These are phyloP conservation scores for Cyclotella baltica DNA, from an alignment of 108 stramenopile genomes.

Conservation along the genomic window DNA sequence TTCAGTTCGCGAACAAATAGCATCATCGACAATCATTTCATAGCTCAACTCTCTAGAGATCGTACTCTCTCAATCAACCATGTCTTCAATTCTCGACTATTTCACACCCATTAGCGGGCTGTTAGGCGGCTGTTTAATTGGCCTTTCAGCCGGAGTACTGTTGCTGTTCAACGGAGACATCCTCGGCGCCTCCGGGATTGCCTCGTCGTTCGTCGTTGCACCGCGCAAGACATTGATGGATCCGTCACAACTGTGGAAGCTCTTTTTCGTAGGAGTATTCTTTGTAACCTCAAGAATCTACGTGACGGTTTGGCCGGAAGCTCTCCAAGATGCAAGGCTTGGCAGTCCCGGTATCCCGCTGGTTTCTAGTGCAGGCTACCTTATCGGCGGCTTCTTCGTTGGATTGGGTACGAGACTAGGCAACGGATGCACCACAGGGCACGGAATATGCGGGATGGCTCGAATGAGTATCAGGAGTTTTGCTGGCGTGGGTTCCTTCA, in stretches of 20 bases:
- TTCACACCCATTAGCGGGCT: conserved; percentile 46
- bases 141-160: conserved; percentile 60
- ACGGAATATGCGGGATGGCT: conserved; percentile 86
- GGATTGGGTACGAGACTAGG: conserved; percentile 60
- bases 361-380: conserved; percentile 49
- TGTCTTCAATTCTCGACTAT: conserved; percentile 31
- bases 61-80: background rate
- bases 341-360: conserved; percentile 22
- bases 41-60: too few relatives aligned
- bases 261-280: conserved; percentile 64
- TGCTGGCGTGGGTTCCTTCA: conserved; percentile 79
- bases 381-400: conserved; percentile 71
- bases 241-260: conserved; percentile 61
- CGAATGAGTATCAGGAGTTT: conserved; percentile 75
- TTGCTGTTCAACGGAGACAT: conserved; percentile 74
- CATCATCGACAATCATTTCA: too few relatives aligned
- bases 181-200: conserved; percentile 73
- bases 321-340: conserved; percentile 32
- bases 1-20: too few relatives aligned
- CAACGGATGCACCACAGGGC: conserved; percentile 82
- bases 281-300: conserved; percentile 39
- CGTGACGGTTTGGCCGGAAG: conserved; percentile 38
- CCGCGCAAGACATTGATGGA: conserved; percentile 39
- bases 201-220: conserved; percentile 50
- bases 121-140: conserved; percentile 45